Evolutionary conservation across 345 rosid genomes (phyloP), one percentile per base, ranked within the genome.

Genomic region (Syzygium aqueum): DNA sequence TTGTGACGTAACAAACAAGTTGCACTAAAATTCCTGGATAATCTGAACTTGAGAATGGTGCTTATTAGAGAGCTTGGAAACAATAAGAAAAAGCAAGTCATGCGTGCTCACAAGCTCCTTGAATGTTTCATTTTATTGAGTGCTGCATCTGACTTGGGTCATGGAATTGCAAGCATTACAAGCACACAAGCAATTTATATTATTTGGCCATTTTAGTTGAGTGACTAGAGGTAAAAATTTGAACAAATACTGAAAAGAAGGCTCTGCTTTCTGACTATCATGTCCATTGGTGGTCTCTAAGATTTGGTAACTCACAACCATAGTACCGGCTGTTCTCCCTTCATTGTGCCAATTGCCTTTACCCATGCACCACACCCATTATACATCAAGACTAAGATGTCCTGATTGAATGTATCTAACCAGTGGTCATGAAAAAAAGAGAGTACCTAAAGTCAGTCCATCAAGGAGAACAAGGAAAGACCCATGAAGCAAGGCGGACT

Each of bases 401-500:
- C 13, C 49, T 37, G 4, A 73, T 37, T 73, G 80, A 23, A 1
- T 2, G 0, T 37, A 73, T 37, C 49, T 33, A 73, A 73, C 49
- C 49, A 33, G 49, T 33, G 49, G 27, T 73, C 80, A 73, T 73
- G 25, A 51, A 50, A 56, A 78, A 21, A 86, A 59, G 86, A 53
- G 86, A 86, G 80, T 93, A 96, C 99, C 99, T 91, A 96, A 90
- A 92, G 95, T 92, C 77, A 97, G 85, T 86, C 99, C 99, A 93
- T 96, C 99, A 87, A 97, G 97, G 91, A 97, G 90, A 91, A 95
- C 94, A 86, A 97, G 99, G 91, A 96, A 97, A 88, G 93, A 94
- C 80, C 99, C 99, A 88, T 97, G 99, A 84, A 96, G 90, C 85
- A 95, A 92, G 54, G 98, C 95, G 90, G 85, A 88, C 86, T 91